Base-by-base conservation (phyloP, 2,329 filamentous ascomycete genomes). In the Colletotrichum sp. region DNA sequence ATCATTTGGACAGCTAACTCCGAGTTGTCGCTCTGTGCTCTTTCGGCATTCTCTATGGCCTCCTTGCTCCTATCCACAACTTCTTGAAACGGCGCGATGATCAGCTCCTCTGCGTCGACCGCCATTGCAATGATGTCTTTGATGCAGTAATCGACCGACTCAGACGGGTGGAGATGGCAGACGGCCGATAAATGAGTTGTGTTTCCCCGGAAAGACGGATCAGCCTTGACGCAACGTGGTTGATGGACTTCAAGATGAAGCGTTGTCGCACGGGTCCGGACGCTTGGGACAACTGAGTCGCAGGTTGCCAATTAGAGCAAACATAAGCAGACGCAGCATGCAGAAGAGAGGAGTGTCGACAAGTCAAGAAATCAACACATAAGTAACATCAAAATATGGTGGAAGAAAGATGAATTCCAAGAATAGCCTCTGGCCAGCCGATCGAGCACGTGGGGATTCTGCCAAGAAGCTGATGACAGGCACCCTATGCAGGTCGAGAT, bases 61-160 rank as follows among this genome's bases (percentile, higher is more conserved):
- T 84, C 82, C 34, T 81, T 82, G n/a, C 83, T 85, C 22, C 82
- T 80, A 55, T 84, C 82, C 28, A 85, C 82, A 2, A 87, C 83
- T 72, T 87, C 86, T 59, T 79, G 80, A 66, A 87, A 86, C 18
- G 86, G 86, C 26, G 32, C 26, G 26, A 77, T 60, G 44, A 77
- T 71, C 13, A 77, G 76, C 26, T 71, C 76, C 28, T 77, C 76
- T 9, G 67, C 60, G 15, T 77, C 71, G 22, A 77, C 64, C 10
- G 76, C 76, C 74, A 77, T 77, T 48, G 22, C 32, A 30, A 32
- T 2, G 28, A 30, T 39, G 39, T n/a, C n/a, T 48, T 22, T n/a
- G 44, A 48, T 48, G n/a, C 39, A n/a, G 44, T 28, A 36, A 4
- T 34, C 39, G 32, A 18, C 59, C 44, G 66, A 48, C 28, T 59